Base-by-base conservation (phyloP, 2,329 filamentous ascomycete genomes). In the Exophiala calicioides region DNA sequence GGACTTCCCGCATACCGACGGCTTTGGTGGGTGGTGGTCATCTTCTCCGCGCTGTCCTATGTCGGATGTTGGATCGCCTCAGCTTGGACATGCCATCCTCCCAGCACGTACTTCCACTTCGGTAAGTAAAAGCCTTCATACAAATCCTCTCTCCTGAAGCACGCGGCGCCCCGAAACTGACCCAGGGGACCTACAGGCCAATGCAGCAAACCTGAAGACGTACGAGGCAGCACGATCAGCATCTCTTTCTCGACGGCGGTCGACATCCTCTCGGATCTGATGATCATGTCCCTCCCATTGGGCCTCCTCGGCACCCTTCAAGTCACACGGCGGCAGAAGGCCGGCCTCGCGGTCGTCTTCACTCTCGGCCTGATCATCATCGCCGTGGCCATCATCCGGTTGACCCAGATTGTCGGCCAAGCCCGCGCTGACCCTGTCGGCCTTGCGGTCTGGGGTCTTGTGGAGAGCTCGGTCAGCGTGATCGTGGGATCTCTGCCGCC, bases 11-110 rank as follows among this genome's bases (percentile, higher is more conserved):
- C 58, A 3, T 65, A 68, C 27, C 56, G 60, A n/a, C 62, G 56
- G 21, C 54, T 66, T 33, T 71, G 67, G 68, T 67, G 64, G 65
- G 55, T 41, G 3, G 61, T 69, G 2, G 18, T 68, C 18, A 45
- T 58, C 2, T 68, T 69, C 44, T 65, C 59, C 15, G 30, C 63
- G 8, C 20, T 67, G 50, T n/a, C 41, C n/a, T 44, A 36, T 13
- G n/a, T 37, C 20, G 41, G 41, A 24, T 44, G 41, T 26, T 30
- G 31, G 32, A 27, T 36, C n/a, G 41, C 33, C 9, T 12, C 13
- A 6, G 31, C 33, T 26, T 30, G 23, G 31, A 44, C 41, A n/a
- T 44, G 31, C 19, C 41, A 36, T 15, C 33, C 41, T 5, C 41
- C 33, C 7, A 40, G 37, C 37, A 40, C 37, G n/a, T 40, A 40